Evolutionary conservation across 1,139 yeast species (phyloP), one percentile per base, ranked within the genome.

Genomic region (Yamadazyma songkhlaensis): DNA sequence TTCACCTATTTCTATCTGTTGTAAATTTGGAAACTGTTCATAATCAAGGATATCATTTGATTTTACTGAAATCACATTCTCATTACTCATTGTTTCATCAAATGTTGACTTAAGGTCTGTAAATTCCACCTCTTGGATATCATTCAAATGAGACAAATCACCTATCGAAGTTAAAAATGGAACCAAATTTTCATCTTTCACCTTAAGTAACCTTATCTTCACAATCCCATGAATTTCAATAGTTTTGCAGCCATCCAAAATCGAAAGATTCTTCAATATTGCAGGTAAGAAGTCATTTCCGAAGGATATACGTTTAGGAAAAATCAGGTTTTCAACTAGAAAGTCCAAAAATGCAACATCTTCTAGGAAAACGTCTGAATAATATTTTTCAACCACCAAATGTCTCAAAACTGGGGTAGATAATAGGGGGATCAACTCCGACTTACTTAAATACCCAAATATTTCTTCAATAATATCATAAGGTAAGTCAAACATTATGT

Each of bases 371-470:
- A 28, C n/a, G 9, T 28, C 21, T 9, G 9, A 6, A 28, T 15
- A 32, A 6, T 10, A 32, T 25, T 20, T 9, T 32, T 25, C 34
- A 8, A 23, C n/a, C 7, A 26, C 35, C 11, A 20, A 21, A 13
- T 10, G 8, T 11, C 35, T 25, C 17, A 32, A 26, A 9, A 26
- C 21, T 11, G 35, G 35, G n/a, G 35, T 32, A 10, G 25, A 4
- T 20, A 32, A 27, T 11, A 25, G 9, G 3, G 35, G 31, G 4
- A 20, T 10, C 11, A 32, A 12, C 15, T 26, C 31, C 9, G 21
- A 7, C 9, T 32, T 25, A 11, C 9, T 10, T 9, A 32, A 25
- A 14, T 25, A 11, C 8, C 25, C 15, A 9, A 32, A 9, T 4
- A 32, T 32, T 11, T 32, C 25, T 12, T 25, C 22, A 17, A 32